phyloP scores from a whole-genome alignment of 1,284 basidiomycete genomes.

The Cystobasidium sp. region DNA sequence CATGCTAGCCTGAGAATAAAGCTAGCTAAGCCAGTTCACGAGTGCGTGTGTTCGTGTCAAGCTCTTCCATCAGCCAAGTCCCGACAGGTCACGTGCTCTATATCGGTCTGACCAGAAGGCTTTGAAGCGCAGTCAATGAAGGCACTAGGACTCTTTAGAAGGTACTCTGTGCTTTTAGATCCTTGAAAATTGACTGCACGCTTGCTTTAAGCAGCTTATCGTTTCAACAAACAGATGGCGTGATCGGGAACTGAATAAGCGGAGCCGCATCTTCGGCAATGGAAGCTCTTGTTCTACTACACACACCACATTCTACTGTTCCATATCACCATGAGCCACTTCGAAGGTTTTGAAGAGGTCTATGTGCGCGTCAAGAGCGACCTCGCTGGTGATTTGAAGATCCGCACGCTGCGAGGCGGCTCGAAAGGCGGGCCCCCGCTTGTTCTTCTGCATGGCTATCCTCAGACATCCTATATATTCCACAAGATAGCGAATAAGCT shows the following conservation, averaged over 20 bases:
- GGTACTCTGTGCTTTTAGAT: neutral
- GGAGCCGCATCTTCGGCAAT: neutral
- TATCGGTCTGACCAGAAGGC: too few species aligned
- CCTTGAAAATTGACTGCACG: neutral
- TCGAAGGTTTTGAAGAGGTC: constrained; percentile 20
- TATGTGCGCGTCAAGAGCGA: constrained; percentile 34
- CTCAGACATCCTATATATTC: constrained; percentile 57
- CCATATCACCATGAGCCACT: constrained; percentile 25
- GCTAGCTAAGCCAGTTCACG: too few species aligned
- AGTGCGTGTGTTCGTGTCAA: too few species aligned
- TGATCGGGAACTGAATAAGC: constrained; percentile 13
- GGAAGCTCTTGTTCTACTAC: neutral
- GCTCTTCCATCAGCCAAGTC: too few species aligned
- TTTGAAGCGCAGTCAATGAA: too few species aligned
- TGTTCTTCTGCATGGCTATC: constrained; percentile 57
- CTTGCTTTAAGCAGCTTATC: neutral
- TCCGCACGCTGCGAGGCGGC: constrained; percentile 46
- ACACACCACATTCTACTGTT: neutral
- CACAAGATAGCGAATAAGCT: constrained; percentile 54
- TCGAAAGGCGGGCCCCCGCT: constrained; percentile 50
- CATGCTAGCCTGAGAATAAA: too few species aligned
- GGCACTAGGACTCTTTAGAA: neutral
- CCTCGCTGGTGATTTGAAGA: constrained; percentile 25
- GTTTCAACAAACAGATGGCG: too few species aligned
- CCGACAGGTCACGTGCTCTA: too few species aligned